phyloP scores from a whole-genome alignment of 331 rosid genomes.

The Acacia pycnantha region DNA sequence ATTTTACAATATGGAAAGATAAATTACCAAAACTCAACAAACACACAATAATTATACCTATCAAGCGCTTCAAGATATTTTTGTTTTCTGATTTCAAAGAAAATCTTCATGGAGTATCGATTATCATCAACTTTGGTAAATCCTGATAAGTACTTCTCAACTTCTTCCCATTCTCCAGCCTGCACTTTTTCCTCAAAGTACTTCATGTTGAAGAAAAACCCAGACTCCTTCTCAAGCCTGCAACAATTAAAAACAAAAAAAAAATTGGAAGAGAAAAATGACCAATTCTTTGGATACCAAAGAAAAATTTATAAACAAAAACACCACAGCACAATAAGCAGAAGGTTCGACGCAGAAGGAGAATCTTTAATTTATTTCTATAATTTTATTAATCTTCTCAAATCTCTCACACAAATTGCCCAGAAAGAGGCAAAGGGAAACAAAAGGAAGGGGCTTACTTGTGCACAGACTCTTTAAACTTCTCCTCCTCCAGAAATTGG shows the following conservation, averaged over 20 bases:
- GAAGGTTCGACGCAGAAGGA: background rate
- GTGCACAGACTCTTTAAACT: conserved; percentile 75
- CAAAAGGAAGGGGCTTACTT: conserved; percentile 40
- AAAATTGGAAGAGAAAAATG: conserved; percentile 4
- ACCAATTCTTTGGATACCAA: conserved; percentile 6
- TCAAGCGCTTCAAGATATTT: conserved; percentile 94
- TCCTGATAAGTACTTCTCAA: conserved; percentile 81
- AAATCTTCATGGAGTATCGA: conserved; percentile 86
- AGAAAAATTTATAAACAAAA: conserved; percentile 3
- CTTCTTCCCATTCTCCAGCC: conserved; percentile 95
- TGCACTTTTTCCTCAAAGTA: conserved; percentile 90
- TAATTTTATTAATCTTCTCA: background rate
- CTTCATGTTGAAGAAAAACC: conserved; percentile 81
- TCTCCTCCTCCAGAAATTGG: conserved; percentile 91
- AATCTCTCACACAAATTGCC: background rate
- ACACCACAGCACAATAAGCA: background rate
- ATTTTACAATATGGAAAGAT: conserved; percentile 16
- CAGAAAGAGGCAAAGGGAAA: background rate
- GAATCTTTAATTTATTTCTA: background rate
- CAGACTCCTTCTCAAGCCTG: conserved; percentile 94
- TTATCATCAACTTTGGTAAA: conserved; percentile 87
- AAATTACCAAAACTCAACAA: background rate
- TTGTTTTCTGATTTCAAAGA: conserved; percentile 88
- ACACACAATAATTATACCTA: conserved; percentile 44
- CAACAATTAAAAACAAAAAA: conserved; percentile 13